These are phyloP conservation scores for Verticillium zaregamsianum DNA, from an alignment of 2,329 filamentous ascomycete genomes.

Conservation along the genomic window DNA sequence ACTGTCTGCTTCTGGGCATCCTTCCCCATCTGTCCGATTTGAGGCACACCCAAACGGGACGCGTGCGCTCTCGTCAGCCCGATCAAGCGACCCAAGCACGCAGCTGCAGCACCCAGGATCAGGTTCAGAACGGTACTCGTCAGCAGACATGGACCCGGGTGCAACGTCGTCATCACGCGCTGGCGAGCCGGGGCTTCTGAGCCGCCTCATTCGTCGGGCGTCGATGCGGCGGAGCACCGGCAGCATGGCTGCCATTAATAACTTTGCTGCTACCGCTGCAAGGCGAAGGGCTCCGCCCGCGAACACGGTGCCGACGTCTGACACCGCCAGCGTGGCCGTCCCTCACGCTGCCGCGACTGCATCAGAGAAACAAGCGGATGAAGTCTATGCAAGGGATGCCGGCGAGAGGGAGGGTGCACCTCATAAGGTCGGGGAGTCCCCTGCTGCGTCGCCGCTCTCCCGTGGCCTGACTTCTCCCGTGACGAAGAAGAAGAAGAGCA, in stretches of 20 bases:
- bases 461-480: background rate
- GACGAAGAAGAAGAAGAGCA: background rate
- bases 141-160: background rate
- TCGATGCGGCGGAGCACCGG: background rate
- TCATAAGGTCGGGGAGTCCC: background rate
- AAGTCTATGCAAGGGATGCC: background rate
- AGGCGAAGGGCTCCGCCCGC: background rate
- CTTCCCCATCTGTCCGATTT: too few relatives aligned
- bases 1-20: background rate
- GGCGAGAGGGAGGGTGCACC: background rate
- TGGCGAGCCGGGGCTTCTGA: background rate
- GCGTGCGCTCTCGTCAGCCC: background rate
- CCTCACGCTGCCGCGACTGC: background rate
- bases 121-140: background rate
- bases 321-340: background rate
- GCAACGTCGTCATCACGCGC: background rate
- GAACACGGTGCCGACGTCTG: background rate
- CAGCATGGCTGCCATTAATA: background rate
- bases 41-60: background rate
- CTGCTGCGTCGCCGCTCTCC: background rate
- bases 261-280: background rate
- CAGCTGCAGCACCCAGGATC: background rate
- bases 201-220: background rate
- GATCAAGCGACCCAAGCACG: background rate
- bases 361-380: background rate